Conservation (phyloP, 805 yeast genomes). For the Cyberlindnera xishuangbannaensis region DNA sequence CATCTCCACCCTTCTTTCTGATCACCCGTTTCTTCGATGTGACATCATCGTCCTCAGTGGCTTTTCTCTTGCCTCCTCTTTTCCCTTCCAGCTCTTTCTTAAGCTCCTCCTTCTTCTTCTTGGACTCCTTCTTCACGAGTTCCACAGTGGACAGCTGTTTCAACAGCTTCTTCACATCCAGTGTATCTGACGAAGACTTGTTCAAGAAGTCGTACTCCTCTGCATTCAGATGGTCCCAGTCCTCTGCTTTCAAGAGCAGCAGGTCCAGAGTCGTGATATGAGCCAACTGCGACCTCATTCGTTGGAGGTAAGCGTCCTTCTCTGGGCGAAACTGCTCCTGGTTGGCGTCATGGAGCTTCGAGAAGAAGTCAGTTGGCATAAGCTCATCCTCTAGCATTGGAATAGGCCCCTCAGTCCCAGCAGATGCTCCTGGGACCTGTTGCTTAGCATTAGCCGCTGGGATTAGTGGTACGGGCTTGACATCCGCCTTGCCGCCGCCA, state of each 20-base stretch:
- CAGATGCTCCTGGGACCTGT: no score
- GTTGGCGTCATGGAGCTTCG: conserved; percentile 19
- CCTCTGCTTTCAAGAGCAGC: conserved; percentile 19
- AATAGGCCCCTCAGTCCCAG: no score
- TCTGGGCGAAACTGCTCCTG: conserved; percentile 17
- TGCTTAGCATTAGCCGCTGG: no score
- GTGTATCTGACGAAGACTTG: conserved; percentile 22
- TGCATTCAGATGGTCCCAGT: conserved; percentile 24
- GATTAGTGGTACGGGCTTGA: no score
- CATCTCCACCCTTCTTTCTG: conserved; percentile 2
- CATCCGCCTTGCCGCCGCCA: conserved; percentile 1
- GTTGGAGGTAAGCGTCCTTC: conserved; percentile 21
- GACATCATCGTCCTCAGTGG: conserved; percentile 3
- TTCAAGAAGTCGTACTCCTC: conserved; percentile 24
- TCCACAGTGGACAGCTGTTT: conserved; percentile 24
- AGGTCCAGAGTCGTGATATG: conserved; percentile 25
- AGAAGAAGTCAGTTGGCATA: conserved; percentile 13
- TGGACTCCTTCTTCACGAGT: conserved; percentile 18
- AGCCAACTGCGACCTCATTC: conserved; percentile 20
- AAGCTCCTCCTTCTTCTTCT: conserved; percentile 7
- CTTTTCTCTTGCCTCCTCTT: conserved; percentile 8
- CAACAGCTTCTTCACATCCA: conserved; percentile 24
- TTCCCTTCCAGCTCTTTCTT: conserved; percentile 5
- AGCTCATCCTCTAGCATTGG: conserved; percentile 8
- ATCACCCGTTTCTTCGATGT: conserved; percentile 7